Evolutionary conservation across 768 basidiomycete species (phyloP).

Genomic region (Kwoniella sp.): DNA sequence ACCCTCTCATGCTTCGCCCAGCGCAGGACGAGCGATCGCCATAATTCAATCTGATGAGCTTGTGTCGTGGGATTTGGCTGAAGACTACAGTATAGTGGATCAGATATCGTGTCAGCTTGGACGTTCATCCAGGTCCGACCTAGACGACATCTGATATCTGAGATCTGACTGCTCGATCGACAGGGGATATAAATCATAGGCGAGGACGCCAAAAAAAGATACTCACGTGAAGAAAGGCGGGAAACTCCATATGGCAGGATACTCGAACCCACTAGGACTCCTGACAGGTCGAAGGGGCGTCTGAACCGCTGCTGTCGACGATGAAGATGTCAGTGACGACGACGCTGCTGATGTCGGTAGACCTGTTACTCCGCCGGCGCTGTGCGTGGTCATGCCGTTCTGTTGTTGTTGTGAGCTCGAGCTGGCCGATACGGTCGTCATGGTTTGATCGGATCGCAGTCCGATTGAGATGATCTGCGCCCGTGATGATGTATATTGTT

Average conservation of each 20-base stretch:
- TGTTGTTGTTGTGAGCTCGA: not conserved
- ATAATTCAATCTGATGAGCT: slow-evolving; percentile 55
- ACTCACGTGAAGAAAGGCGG: slow-evolving; percentile 59
- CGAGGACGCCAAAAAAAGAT: not conserved
- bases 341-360: too few relatives aligned
- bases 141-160: too few relatives aligned
- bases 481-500: too few relatives aligned
- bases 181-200: too few relatives aligned
- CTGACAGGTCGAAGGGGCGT: slow-evolving; percentile 37
- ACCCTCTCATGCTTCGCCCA: slow-evolving; percentile 51
- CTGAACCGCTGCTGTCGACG: not conserved
- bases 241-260: slow-evolving; percentile 57
- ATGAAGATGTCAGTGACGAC: not conserved
- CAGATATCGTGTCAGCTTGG: not conserved
- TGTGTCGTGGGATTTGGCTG: slow-evolving; percentile 58
- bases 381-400: not conserved
- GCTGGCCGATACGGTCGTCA: too few relatives aligned
- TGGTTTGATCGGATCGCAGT: too few relatives aligned
- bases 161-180: too few relatives aligned
- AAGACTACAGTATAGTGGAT: slow-evolving; percentile 35
- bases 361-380: not conserved
- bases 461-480: too few relatives aligned
- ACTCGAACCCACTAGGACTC: slow-evolving; percentile 49
- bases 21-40: slow-evolving; percentile 55
- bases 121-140: not conserved